Base-by-base conservation (phyloP, 2,329 filamentous ascomycete genomes). In the Amesomyces nigricolor region DNA sequence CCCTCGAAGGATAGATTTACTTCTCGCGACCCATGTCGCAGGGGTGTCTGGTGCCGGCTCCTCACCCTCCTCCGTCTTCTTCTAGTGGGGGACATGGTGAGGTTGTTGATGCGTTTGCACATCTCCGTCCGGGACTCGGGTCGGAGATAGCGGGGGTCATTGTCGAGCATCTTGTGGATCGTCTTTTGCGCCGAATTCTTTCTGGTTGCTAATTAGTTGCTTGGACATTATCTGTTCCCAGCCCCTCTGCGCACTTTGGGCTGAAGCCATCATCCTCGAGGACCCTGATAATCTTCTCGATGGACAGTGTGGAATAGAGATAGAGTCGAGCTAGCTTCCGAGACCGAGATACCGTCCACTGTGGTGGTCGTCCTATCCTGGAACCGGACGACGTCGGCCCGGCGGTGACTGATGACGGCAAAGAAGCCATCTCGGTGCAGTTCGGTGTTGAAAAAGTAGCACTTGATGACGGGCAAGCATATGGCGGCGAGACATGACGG, bases 111-210 rank as follows among this genome's bases (percentile, higher is more conserved):
- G 29, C 79, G 78, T 32, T 73, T 72, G 44, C 70, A 69, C 74
- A 81, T 80, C 50, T 83, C 79, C 16, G 73, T 71, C 10, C 74
- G 70, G 37, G 71, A 74, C 57, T 73, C 75, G 1, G 80, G 79
- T 17, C 78, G 76, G 48, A 83, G 71, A 73, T 80, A 82, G 64
- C 80, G 74, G 30, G 80, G 78, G 38, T 84, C 78, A 58, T 83
- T 80, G 59, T 81, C 80, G 32, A 83, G 73, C 58, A 81, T 74
- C 7, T 72, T 70, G 52, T 78, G 78, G 60, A 83, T 75, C 19
- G 77, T 80, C 68, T 83, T 83, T 63, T 80, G 79, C 35, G 77
- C 79, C 29, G 80, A 82, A 61, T 82, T 80, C 62, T 77, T 77
- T 38, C 79, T 81, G 54, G 56, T 40, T 39, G 16, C 32, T 26